Percentiles rank a stretch among this genome's conserved stretches.
Conservation (phyloP, 2,329 filamentous ascomycete species). For the Penicillium sp. region DNA sequence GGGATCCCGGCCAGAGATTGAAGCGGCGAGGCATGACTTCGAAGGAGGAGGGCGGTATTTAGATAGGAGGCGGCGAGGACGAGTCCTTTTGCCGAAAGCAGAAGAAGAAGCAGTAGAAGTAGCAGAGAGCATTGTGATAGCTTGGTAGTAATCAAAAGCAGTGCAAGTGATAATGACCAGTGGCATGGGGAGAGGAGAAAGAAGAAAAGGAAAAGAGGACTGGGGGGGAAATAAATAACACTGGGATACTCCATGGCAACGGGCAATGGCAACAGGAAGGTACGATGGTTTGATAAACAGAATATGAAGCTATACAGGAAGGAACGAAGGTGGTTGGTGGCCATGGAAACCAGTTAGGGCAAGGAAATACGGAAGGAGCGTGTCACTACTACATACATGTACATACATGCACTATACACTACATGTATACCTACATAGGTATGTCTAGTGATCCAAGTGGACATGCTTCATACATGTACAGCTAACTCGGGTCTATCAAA, state of each 20-base stretch:
- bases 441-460: not conserved
- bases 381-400: not conserved
- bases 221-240: not conserved
- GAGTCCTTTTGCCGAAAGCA: not conserved
- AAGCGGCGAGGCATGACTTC: not conserved
- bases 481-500: not conserved
- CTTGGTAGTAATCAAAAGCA: not conserved
- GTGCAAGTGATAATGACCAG: slow-evolving; percentile 2
- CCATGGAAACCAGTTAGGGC: not conserved
- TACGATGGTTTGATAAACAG: not conserved
- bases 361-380: not conserved
- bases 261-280: slow-evolving; percentile 1
- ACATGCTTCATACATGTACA: not conserved
- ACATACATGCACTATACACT: too few relatives aligned
- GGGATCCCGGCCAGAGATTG: not conserved
- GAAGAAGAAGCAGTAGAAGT: not conserved
- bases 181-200: slow-evolving; percentile 5
- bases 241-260: not conserved
- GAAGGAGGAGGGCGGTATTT: not conserved
- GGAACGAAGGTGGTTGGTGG: not conserved
- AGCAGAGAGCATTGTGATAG: not conserved
- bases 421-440: not conserved
- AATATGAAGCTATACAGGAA: not conserved
- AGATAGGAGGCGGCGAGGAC: not conserved
- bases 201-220: not conserved